phyloP scores from a whole-genome alignment of 768 basidiomycete species.

The Collybiopsis confluens region DNA sequence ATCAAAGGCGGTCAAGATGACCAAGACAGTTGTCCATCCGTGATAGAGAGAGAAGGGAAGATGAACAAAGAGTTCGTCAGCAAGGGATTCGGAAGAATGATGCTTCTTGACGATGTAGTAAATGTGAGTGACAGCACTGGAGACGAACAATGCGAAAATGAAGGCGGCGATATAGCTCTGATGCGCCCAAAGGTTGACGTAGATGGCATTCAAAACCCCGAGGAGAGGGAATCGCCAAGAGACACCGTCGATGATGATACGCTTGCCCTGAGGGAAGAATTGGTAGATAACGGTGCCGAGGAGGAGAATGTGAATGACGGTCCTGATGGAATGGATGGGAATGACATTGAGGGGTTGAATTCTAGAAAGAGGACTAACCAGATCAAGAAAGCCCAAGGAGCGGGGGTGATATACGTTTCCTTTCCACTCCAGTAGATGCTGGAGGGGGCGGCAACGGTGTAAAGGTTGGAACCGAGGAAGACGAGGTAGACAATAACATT shows the following conservation, averaged over 20 bases:
- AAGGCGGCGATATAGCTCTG: conserved; percentile 80
- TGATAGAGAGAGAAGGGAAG: conserved; percentile 96
- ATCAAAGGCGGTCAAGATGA: conserved; percentile 79
- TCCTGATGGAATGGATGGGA: conserved; percentile 37
- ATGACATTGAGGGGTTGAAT: not conserved
- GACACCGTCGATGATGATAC: conserved; percentile 78
- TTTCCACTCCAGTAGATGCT: conserved; percentile 70
- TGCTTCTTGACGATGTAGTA: conserved; percentile 94
- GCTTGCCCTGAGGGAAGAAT: conserved; percentile 75
- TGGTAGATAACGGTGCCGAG: conserved; percentile 91
- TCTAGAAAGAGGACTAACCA: conserved; percentile 45
- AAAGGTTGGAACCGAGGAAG: conserved; percentile 89
- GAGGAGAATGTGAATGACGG: conserved; percentile 84
- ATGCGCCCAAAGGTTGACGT: conserved; percentile 81
- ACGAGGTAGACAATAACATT: conserved; percentile 82
- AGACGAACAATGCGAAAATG: conserved; percentile 83
- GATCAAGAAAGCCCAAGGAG: conserved; percentile 87
- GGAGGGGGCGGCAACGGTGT: conserved; percentile 73
- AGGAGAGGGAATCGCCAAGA: conserved; percentile 91
- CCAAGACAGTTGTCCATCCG: conserved; percentile 85
- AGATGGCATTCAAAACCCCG: conserved; percentile 81
- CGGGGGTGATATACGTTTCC: conserved; percentile 93
- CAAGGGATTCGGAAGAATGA: conserved; percentile 55
- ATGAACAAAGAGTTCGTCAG: conserved; percentile 88
- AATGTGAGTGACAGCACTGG: conserved; percentile 73